Conservation (phyloP, 306 rosid genomes). For the Fragaria iinumae region DNA sequence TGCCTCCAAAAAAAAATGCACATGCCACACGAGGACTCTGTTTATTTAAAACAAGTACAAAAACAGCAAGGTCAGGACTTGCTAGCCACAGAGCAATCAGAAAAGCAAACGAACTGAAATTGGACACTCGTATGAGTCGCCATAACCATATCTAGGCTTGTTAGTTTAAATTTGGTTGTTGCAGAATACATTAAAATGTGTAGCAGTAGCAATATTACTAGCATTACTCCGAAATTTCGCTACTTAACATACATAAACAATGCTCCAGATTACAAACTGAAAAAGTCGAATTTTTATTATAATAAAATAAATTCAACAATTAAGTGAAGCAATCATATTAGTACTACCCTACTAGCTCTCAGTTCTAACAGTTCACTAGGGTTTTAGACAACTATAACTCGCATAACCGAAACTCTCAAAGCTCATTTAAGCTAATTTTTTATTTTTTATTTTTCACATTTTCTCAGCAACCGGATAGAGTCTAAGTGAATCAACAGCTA, state of each 20-base stretch:
- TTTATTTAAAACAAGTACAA: not conserved
- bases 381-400: not conserved
- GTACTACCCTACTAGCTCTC: not conserved
- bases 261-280: not conserved
- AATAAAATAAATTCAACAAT: not conserved
- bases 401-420: not conserved
- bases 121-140: not conserved
- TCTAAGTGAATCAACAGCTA: not conserved
- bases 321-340: constrained; percentile 2
- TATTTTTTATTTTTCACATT: constrained; percentile 6
- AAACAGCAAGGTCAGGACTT: not conserved
- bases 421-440: too few species aligned
- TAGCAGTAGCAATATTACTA: not conserved
- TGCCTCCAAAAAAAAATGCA: constrained; percentile 26
- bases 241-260: not conserved
- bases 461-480: constrained; percentile 22
- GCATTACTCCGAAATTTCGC: not conserved
- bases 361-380: not conserved
- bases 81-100: not conserved
- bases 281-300: not conserved
- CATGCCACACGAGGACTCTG: constrained; percentile 29
- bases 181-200: not conserved
- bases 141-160: not conserved
- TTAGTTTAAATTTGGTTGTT: not conserved
- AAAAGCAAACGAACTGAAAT: too few species aligned